Percentiles rank a stretch among this genome's conserved stretches.
phyloP scores from a whole-genome alignment of 23 red algal species.

The Gracilaria vermiculophylla region DNA sequence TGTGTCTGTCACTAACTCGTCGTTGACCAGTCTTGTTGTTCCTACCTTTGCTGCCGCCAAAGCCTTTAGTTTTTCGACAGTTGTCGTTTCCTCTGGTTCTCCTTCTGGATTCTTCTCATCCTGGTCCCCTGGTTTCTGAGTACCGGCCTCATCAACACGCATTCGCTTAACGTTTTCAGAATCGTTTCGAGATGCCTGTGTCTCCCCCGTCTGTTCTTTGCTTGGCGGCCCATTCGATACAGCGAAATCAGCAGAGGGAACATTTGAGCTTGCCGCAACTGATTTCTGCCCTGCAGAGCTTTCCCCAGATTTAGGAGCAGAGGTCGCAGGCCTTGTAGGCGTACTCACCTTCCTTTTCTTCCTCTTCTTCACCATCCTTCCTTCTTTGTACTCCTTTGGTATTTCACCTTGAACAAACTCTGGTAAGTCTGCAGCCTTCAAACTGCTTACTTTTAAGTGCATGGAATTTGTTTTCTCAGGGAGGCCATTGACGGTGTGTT shows the following conservation, averaged over 20 bases:
- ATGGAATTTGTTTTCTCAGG: conserved; percentile 63
- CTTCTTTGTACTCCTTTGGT: conserved; percentile 11
- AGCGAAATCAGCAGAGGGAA: neutral
- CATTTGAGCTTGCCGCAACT: neutral
- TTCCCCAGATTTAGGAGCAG: neutral
- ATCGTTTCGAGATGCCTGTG: neutral
- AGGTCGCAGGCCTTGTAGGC: neutral
- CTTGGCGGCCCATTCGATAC: neutral
- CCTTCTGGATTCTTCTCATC: neutral
- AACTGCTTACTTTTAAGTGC: conserved; percentile 37
- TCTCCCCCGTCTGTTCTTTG: neutral
- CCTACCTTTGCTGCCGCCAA: conserved; percentile 50
- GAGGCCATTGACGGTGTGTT: conserved; percentile 31
- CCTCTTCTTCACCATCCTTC: conserved; percentile 50
- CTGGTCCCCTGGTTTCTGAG: neutral
- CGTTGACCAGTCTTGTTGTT: conserved; percentile 20
- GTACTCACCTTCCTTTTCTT: conserved; percentile 13
- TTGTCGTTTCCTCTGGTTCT: conserved; percentile 54
- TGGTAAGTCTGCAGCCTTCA: conserved; percentile 40
- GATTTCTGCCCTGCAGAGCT: neutral
- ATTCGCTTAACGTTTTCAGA: conserved; percentile 20
- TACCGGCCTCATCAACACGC: neutral
- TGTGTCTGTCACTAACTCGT: conserved; percentile 44
- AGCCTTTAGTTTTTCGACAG: conserved; percentile 34
- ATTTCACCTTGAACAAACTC: conserved; percentile 23